phyloP scores from a whole-genome alignment of 129 eudicot genomes.

The Artemisia annua region DNA sequence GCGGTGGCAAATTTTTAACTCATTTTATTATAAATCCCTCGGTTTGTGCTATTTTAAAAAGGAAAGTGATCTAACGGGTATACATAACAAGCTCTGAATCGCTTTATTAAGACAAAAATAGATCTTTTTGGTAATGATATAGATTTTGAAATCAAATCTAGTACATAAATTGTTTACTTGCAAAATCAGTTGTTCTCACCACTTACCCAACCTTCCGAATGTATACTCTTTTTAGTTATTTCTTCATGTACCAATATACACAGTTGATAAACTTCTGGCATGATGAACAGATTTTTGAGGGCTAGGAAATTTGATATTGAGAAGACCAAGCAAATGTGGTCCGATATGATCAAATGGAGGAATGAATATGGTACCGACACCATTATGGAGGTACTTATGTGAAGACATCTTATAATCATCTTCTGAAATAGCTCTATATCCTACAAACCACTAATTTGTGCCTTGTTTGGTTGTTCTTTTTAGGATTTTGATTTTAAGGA shows the following conservation, averaged over 20 bases:
- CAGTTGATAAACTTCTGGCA: conserved; percentile 1
- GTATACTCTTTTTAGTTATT: not conserved
- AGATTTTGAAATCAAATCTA: too few species aligned
- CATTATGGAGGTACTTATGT: conserved; percentile 59
- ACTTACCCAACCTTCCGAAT: too few species aligned
- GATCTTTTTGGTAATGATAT: too few species aligned
- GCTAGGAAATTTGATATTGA: conserved; percentile 56
- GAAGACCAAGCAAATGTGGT: conserved; percentile 59
- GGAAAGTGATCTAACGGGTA: too few species aligned
- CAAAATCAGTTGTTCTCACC: too few species aligned
- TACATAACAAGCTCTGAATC: too few species aligned
- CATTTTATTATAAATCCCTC: too few species aligned
- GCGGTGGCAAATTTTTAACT: not conserved
- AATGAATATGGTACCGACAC: conserved; percentile 90
- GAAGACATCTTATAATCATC: conserved; percentile 6
- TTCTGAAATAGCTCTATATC: conserved; percentile 8
- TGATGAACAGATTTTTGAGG: conserved; percentile 44
- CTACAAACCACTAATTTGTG: conserved; percentile 5
- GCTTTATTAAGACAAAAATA: too few species aligned
- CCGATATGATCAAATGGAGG: conserved; percentile 62
- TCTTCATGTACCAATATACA: conserved; percentile 19
- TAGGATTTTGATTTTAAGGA: conserved; percentile 91
- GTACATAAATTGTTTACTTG: too few species aligned
- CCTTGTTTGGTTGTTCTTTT: conserved; percentile 1
- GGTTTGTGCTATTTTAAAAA: too few species aligned